These are phyloP conservation scores for Alternaria alternata DNA, from an alignment of 2,329 filamentous ascomycete genomes.

Conservation along the genomic window DNA sequence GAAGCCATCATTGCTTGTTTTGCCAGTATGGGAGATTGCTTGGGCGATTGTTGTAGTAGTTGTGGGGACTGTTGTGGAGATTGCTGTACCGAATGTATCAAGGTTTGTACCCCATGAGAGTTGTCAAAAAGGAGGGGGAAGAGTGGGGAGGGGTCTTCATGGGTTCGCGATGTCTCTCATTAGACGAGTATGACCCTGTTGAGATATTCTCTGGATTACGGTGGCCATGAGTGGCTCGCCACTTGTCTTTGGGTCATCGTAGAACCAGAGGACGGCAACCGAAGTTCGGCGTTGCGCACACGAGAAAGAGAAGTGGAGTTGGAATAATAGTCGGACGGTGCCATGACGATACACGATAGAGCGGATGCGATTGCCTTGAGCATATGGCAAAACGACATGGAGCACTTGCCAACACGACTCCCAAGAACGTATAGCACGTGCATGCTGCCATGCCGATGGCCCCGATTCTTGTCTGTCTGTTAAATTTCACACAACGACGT, in stretches of 20 bases:
- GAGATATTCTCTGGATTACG: not conserved
- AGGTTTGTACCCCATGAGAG: not conserved
- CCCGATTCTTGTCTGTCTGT: not conserved
- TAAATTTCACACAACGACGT: not conserved
- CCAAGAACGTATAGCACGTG: not conserved
- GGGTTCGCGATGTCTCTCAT: not conserved
- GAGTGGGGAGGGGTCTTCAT: not conserved
- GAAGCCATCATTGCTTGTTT: conserved; percentile 14
- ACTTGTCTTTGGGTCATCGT: not conserved
- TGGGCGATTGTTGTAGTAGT: not conserved
- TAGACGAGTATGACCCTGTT: not conserved
- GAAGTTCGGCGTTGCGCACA: not conserved
- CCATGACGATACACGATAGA: not conserved
- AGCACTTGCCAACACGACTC: not conserved
- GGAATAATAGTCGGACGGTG: not conserved
- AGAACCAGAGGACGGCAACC: not conserved
- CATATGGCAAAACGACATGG: not conserved
- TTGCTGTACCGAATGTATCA: not conserved
- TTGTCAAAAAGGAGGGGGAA: not conserved
- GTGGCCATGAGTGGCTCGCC: not conserved
- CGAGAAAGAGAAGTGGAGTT: not conserved
- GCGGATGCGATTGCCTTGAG: not conserved
- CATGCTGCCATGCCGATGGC: not conserved
- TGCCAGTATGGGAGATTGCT: conserved; percentile 1
- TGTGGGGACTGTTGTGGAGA: conserved; percentile 7